phyloP scores from a whole-genome alignment of 1,284 basidiomycete genomes.

The Sphaerobolus stellatus region DNA sequence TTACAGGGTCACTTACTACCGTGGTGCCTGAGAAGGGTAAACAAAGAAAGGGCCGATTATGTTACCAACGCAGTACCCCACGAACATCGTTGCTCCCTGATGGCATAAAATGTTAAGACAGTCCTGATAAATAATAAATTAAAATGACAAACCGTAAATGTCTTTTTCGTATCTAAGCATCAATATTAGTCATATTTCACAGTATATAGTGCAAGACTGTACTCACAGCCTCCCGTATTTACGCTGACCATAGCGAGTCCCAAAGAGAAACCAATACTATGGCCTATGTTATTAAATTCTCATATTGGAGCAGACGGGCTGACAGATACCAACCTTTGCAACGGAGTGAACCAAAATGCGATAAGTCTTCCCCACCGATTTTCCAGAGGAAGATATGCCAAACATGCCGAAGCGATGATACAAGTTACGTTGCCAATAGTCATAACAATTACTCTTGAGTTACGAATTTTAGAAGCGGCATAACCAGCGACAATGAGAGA shows the following conservation, averaged over 20 bases:
- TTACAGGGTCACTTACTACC: slow-evolving; percentile 5
- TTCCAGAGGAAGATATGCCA: slow-evolving; percentile 29
- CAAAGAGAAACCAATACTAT: slow-evolving; percentile 9
- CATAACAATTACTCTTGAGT: slow-evolving; percentile 8
- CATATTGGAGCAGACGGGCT: slow-evolving; percentile 15
- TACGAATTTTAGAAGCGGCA: slow-evolving; percentile 4
- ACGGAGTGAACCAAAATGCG: slow-evolving; percentile 33
- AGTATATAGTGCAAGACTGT: neutral
- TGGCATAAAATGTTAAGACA: neutral
- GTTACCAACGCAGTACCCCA: slow-evolving; percentile 12
- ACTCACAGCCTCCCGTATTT: slow-evolving; percentile 14
- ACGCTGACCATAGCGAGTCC: slow-evolving; percentile 11
- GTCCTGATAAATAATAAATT: neutral
- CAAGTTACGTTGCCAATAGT: slow-evolving; percentile 28
- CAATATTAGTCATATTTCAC: neutral
- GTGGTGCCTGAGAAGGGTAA: slow-evolving; percentile 7
- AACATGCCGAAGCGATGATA: slow-evolving; percentile 28
- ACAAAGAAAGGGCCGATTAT: slow-evolving; percentile 13
- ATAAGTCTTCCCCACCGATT: slow-evolving; percentile 32
- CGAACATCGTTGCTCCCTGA: slow-evolving; percentile 10
- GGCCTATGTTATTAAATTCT: neutral
- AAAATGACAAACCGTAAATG: slow-evolving; percentile 4
- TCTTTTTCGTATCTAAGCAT: slow-evolving; percentile 10
- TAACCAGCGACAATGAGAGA: slow-evolving; percentile 7
- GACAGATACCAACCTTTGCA: slow-evolving; percentile 30